phyloP scores from a whole-genome alignment of 1,284 basidiomycete genomes.

The Trametes versicolor region DNA sequence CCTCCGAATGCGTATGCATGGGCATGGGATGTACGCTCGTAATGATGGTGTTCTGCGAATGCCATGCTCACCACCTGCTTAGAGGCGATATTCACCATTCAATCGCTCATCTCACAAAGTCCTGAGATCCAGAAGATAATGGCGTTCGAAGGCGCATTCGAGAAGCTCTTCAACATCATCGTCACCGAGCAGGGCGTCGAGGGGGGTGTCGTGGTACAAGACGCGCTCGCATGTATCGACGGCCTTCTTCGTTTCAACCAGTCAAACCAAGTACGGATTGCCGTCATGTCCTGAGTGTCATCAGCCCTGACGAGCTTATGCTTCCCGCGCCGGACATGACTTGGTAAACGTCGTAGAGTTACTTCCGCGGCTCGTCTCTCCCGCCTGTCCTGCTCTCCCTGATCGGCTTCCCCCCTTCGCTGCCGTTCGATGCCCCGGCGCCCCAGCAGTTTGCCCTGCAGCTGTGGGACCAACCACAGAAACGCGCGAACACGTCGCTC shows the following conservation, averaged over 20 bases:
- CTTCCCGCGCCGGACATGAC: conserved; percentile 15
- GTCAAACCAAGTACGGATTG: conserved; percentile 85
- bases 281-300: conserved; percentile 29
- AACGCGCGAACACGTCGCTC: conserved; percentile 81
- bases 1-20: not conserved
- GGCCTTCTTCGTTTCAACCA: conserved; percentile 91
- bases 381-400: conserved; percentile 93
- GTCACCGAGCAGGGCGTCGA: conserved; percentile 91
- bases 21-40: not conserved
- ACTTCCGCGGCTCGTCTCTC: conserved; percentile 93
- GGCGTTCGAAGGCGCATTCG: conserved; percentile 97
- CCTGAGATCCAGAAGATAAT: conserved; percentile 97
- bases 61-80: not conserved
- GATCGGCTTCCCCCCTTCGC: conserved; percentile 84
- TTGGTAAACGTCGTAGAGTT: conserved; percentile 69
- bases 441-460: conserved; percentile 96
- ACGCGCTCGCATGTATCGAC: conserved; percentile 88
- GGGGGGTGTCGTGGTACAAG: conserved; percentile 88
- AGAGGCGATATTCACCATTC: conserved; percentile 88
- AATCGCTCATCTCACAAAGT: conserved; percentile 86
- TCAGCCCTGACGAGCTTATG: conserved; percentile 31
- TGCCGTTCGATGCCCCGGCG: conserved; percentile 70
- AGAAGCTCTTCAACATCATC: conserved; percentile 93
- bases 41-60: not conserved
- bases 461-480: conserved; percentile 86